These are phyloP conservation scores for Pseudisothecium myosuroides DNA, from an alignment of 225 moss, liverwort and hornwort genomes.

Conservation along the genomic window DNA sequence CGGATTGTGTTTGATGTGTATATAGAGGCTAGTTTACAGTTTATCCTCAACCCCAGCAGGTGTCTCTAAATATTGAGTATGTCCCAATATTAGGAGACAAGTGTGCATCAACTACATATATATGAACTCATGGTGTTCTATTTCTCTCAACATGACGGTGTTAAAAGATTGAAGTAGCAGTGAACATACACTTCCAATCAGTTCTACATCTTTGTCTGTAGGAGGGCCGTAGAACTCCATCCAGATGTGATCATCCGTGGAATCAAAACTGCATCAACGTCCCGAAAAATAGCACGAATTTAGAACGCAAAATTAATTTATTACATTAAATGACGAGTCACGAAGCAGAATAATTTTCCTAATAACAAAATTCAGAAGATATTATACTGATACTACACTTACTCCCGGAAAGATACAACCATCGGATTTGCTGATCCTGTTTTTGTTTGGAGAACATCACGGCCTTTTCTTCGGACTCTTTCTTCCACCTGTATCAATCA, in stretches of 20 bases:
- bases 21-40: neutral
- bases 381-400: constrained; percentile 2
- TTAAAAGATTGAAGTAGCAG: neutral
- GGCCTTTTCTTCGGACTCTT: constrained; percentile 83
- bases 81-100: neutral
- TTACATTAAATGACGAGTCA: neutral
- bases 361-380: neutral
- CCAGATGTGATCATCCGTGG: constrained; percentile 68
- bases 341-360: neutral
- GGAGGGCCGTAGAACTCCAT: constrained; percentile 78
- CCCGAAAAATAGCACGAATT: neutral
- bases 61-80: neutral
- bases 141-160: neutral
- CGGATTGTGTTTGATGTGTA: neutral
- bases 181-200: constrained; percentile 73
- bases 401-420: constrained; percentile 68
- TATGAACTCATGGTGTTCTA: neutral
- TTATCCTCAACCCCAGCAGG: neutral
- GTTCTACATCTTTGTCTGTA: constrained; percentile 67
- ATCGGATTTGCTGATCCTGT: constrained; percentile 71
- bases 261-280: constrained; percentile 59
- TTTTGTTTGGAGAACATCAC: constrained; percentile 58
- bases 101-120: neutral
- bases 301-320: neutral
- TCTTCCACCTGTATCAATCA: constrained; percentile 68